Evolutionary conservation across 495 filamentous ascomycete species (phyloP), one percentile per base, ranked within the genome.

Genomic region (Lasiosphaeria ovina): DNA sequence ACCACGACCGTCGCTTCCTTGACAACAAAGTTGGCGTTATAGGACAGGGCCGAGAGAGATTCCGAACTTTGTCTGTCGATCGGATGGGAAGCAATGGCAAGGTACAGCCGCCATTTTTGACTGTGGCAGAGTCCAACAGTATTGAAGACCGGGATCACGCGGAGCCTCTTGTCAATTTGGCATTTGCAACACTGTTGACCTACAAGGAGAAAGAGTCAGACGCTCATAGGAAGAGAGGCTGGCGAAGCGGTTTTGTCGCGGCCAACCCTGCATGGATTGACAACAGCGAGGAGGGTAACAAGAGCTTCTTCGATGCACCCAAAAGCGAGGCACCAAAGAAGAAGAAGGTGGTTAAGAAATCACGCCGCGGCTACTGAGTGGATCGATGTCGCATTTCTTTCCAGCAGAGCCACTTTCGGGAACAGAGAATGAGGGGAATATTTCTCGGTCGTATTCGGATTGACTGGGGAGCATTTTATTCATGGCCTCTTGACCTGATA

Each of bases 91-190:
- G 38, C 6, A 60, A 68, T 45, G 66, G 59, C 31, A 71, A 58
- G 47, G 11, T 63, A 4, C 53, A 62, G 55, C 48, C 59, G 3
- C 58, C 44, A 0, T 12, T n/a, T 17, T 16, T 67, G 42, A 68
- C 35, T 8, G 50, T 69, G 9, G 66, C 72, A 2, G 71, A 80
- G 17, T 71, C 71, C 16, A 63, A 70, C n/a, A 49, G 48, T 1
- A 77, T 73, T 57, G 61, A 71, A 3, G 58, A 65, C 1, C 58
- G 42, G 2, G 69, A 75, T 45, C 69, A 73, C 51, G 69, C 70
- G 2, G 62, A 66, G 14, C 74, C 75, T 10, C 54, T 80, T n/a
- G 45, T 83, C 1, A 70, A 66, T n/a, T 67, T 76, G 66, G 52
- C 63, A 0, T 76, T 75, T 48, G 71, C 69, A 44, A 69, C 71